Conservation (phyloP, 805 yeast genomes). For the Cyberlindnera subsufficiens region DNA sequence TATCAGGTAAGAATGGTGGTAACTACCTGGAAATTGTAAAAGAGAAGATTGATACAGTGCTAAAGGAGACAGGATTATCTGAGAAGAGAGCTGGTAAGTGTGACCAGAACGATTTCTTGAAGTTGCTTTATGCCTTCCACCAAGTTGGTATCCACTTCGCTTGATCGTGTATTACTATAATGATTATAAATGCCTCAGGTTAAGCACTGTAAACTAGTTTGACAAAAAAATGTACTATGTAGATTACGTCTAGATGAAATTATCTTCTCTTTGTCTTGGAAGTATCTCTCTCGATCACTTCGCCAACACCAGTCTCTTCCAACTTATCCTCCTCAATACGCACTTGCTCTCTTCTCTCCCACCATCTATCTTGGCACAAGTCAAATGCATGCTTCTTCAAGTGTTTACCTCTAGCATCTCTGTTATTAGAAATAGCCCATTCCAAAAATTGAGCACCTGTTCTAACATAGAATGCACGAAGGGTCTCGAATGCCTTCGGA, state of each 20-base stretch:
- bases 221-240: background rate
- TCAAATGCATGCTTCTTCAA: slow-evolving; percentile 87
- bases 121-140: slow-evolving; percentile 84
- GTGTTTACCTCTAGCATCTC: slow-evolving; percentile 84
- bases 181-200: background rate
- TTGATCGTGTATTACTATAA: slow-evolving; percentile 21
- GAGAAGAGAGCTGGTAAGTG: slow-evolving; percentile 90
- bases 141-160: slow-evolving; percentile 97
- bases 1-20: slow-evolving; percentile 30
- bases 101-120: slow-evolving; percentile 91
- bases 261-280: slow-evolving; percentile 52
- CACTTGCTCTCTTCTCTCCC: slow-evolving; percentile 96
- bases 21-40: slow-evolving; percentile 44
- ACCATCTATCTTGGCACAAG: slow-evolving; percentile 90
- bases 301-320: slow-evolving; percentile 87
- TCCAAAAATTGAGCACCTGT: slow-evolving; percentile 83
- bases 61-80: slow-evolving; percentile 71
- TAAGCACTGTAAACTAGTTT: background rate
- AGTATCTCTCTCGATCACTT: slow-evolving; percentile 70
- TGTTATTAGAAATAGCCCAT: slow-evolving; percentile 87
- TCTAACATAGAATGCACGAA: slow-evolving; percentile 80
- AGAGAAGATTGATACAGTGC: slow-evolving; percentile 64
- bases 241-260: background rate
- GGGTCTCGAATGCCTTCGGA: slow-evolving; percentile 86
- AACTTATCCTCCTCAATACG: slow-evolving; percentile 82